These are phyloP conservation scores for Debaryomycetaceae sp. DNA, from an alignment of 1,139 yeast genomes.

Conservation along the genomic window DNA sequence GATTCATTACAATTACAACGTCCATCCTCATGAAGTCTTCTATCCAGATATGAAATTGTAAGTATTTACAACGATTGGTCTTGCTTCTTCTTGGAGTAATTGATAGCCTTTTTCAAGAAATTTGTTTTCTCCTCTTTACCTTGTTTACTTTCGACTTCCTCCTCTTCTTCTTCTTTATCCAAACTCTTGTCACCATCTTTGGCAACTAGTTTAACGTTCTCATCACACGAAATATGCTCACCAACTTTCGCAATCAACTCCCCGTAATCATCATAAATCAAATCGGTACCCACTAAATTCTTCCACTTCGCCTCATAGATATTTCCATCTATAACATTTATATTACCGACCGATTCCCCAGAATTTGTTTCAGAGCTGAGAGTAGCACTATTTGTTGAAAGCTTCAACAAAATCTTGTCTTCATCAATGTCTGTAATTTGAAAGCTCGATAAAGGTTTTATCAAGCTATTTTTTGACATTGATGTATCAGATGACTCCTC, in stretches of 20 bases:
- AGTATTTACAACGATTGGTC: too few relatives aligned
- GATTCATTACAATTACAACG: too few relatives aligned
- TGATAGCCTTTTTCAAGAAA: conserved; percentile 28
- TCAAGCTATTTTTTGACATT: conserved; percentile 15
- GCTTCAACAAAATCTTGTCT: conserved; percentile 33
- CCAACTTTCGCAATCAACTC: conserved; percentile 43
- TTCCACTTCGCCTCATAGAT: conserved; percentile 79
- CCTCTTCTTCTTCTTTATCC: conserved; percentile 11
- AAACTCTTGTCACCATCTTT: conserved; percentile 12
- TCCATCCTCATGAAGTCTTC: too few relatives aligned
- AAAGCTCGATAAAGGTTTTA: conserved; percentile 41
- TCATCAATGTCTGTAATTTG: conserved; percentile 38
- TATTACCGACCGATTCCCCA: conserved; percentile 21
- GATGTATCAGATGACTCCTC: conserved; percentile 8
- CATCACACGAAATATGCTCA: conserved; percentile 37
- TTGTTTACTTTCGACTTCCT: conserved; percentile 10
- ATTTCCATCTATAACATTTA: conserved; percentile 38
- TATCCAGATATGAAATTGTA: too few relatives aligned
- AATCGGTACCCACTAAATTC: conserved; percentile 77
- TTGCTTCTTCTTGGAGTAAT: conserved; percentile 19
- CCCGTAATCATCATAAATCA: conserved; percentile 59
- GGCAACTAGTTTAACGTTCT: conserved; percentile 21
- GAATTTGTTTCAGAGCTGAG: conserved; percentile 3
- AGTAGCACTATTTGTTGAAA: conserved; percentile 28
- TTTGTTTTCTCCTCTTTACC: conserved; percentile 18